These are phyloP conservation scores for Sporisorium sorghi DNA, from an alignment of 1,284 basidiomycete species.

Conservation along the genomic window DNA sequence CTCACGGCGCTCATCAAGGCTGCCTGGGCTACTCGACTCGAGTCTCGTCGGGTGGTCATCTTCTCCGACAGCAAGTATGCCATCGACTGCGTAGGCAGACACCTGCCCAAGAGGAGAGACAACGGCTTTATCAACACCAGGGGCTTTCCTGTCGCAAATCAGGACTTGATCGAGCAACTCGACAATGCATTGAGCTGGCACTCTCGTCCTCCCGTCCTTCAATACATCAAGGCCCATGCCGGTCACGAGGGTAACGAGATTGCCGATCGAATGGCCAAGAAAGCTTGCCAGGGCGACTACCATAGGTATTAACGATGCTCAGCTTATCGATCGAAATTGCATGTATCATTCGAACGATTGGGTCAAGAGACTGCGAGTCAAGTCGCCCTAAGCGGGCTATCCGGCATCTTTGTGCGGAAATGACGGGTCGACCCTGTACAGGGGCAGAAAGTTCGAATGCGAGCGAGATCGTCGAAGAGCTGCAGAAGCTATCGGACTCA, in stretches of 20 bases:
- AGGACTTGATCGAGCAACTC: slow-evolving; percentile 76
- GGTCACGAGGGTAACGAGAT: slow-evolving; percentile 81
- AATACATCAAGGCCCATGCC: slow-evolving; percentile 79
- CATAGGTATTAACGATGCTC: too few relatives aligned
- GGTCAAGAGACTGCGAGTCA: too few relatives aligned
- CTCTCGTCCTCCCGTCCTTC: slow-evolving; percentile 69
- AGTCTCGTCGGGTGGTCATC: slow-evolving; percentile 74
- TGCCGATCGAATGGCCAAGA: slow-evolving; percentile 73
- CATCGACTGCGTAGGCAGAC: slow-evolving; percentile 73
- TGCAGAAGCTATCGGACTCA: too few relatives aligned
- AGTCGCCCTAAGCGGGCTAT: too few relatives aligned
- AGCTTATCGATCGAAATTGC: too few relatives aligned
- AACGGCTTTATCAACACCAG: slow-evolving; percentile 73
- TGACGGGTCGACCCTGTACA: too few relatives aligned
- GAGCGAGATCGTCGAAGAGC: too few relatives aligned
- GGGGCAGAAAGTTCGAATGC: too few relatives aligned
- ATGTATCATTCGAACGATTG: too few relatives aligned
- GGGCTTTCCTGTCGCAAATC: slow-evolving; percentile 77
- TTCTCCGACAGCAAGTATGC: slow-evolving; percentile 72
- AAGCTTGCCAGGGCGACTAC: neutral
- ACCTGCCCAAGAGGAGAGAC: slow-evolving; percentile 76
- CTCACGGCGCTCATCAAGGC: slow-evolving; percentile 81
- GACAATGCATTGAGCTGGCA: slow-evolving; percentile 40
- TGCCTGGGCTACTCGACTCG: slow-evolving; percentile 76
- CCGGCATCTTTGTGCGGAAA: too few relatives aligned